Conservation (phyloP, 208 protist species). For the Crithidia fasciculata region DNA sequence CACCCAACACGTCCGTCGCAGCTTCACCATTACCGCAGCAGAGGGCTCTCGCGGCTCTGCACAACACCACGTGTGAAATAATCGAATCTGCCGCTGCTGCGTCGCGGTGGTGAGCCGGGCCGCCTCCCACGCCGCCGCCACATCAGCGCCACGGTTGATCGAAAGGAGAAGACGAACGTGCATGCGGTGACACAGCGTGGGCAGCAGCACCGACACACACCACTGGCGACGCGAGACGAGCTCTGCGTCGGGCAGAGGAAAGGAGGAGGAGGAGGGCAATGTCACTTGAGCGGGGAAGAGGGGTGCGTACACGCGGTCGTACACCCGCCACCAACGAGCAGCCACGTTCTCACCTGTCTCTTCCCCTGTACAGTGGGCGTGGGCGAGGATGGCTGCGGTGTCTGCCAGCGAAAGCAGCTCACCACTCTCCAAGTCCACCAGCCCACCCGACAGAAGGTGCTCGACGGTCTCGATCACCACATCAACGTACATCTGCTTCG, state of each 20-base stretch:
- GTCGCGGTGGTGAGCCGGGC: conserved; percentile 46
- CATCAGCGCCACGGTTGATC: conserved; percentile 59
- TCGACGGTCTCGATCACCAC: conserved; percentile 62
- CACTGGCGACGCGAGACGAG: not conserved
- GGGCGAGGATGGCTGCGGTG: conserved; percentile 3
- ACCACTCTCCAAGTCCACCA: conserved; percentile 71
- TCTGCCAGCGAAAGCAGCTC: conserved; percentile 35
- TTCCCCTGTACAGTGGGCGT: not conserved
- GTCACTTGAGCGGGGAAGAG: not conserved
- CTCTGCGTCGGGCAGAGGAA: not conserved
- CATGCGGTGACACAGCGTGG: conserved; percentile 32
- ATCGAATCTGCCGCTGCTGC: conserved; percentile 51
- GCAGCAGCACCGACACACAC: conserved; percentile 1
- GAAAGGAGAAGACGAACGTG: conserved; percentile 85
- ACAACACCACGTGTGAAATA: conserved; percentile 48
- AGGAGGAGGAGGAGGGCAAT: not conserved
- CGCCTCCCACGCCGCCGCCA: conserved; percentile 43
- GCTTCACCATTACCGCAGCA: not conserved
- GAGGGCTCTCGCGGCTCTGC: not conserved
- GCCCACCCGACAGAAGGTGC: conserved; percentile 62
- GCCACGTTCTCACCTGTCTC: not conserved
- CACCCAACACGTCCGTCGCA: conserved; percentile 75
- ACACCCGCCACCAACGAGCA: conserved; percentile 28
- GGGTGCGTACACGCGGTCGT: conserved; percentile 28
- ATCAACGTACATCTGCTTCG: conserved; percentile 59